Base-by-base conservation (phyloP, 108 stramenopile genomes). In the Nitzschia palea region DNA sequence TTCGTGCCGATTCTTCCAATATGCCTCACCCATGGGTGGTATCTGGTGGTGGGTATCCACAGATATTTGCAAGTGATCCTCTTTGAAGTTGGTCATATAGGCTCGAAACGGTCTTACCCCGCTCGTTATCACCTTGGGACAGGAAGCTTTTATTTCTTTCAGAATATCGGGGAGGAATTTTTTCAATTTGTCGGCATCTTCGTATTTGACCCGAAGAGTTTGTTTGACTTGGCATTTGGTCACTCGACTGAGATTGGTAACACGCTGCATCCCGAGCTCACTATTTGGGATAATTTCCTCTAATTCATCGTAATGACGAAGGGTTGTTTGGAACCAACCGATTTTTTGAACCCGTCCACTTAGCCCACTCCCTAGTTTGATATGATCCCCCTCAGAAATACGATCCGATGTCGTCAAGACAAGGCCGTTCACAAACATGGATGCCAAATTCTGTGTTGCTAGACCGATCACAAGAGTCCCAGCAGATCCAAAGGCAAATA, bases 201-300 rank as follows among this genome's bases (percentile, higher is more conserved):
- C 53, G 59, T 87, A 87, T 8, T 62, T 56, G 64, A 88, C 77
- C n/a, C 72, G 62, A 12, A 91, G 60, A 12, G 35, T 71, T 82
- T 86, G 85, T 43, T 73, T 83, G 18, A 91, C 87, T 55, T 88
- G 90, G 40, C 74, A 83, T 25, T 62, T 42, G 20, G 65, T 74
- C 50, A 73, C 55, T 15, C 84, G 65, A 10, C 69, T 72, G 23
- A 79, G 42, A 50, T 91, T 91, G 50, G 62, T 77, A 1, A 91
- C 55, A 0, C 78, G 71, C 35, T 80, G 56, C 40, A 64, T 59
- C 12, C 64, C 68, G 0, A 91, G 70, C 44, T 91, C 69, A 26
- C 67, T 54, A 53, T 88, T 88, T 0, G 90, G 90, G 5, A 91
- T 72, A 33, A 51, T 70, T 4, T 82, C 77, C 2, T 83, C 50